Evolutionary conservation across 108 stramenopile genomes (phyloP).

Genomic region (Skeletonema costatum): DNA sequence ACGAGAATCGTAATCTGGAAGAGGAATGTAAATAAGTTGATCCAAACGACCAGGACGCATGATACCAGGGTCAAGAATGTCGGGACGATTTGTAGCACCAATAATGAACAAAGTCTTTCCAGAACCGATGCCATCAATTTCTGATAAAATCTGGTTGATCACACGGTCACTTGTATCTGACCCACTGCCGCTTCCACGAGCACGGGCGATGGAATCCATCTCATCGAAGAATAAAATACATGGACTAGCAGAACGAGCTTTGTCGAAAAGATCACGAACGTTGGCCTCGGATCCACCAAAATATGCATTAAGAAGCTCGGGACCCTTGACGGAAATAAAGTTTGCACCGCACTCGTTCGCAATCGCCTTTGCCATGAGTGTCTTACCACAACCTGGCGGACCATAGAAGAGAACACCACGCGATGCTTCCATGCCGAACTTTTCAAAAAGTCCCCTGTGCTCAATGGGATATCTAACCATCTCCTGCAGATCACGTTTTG

Average conservation of each 20-base stretch:
- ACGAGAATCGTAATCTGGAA: constrained; percentile 92
- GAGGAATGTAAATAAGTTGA: constrained; percentile 99
- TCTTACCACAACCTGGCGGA: constrained; percentile 99
- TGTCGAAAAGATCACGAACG: constrained; percentile 98
- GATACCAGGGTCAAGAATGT: constrained; percentile 98
- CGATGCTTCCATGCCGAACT: constrained; percentile 96
- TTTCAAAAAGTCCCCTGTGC: constrained; percentile 95
- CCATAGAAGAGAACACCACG: constrained; percentile 99
- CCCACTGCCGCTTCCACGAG: constrained; percentile 91
- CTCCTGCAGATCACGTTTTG: constrained; percentile 98
- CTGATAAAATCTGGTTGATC: constrained; percentile 99
- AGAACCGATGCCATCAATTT: constrained; percentile 97
- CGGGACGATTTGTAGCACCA: constrained; percentile 99
- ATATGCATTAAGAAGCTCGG: constrained; percentile 98
- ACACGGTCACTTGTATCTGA: constrained; percentile 99
- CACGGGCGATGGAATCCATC: constrained; percentile 99
- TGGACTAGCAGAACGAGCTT: constrained; percentile 98
- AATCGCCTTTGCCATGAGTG: constrained; percentile 98
- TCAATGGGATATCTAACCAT: constrained; percentile 99
- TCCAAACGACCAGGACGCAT: constrained; percentile 99
- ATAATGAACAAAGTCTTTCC: constrained; percentile 99
- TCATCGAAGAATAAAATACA: constrained; percentile 99
- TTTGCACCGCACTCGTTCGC: constrained; percentile 99
- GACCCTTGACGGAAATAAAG: constrained; percentile 99
- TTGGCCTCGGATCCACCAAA: constrained; percentile 99